Evolutionary conservation across 106 monocot genomes (phyloP).

Genomic region (Iris macrosiphon): DNA sequence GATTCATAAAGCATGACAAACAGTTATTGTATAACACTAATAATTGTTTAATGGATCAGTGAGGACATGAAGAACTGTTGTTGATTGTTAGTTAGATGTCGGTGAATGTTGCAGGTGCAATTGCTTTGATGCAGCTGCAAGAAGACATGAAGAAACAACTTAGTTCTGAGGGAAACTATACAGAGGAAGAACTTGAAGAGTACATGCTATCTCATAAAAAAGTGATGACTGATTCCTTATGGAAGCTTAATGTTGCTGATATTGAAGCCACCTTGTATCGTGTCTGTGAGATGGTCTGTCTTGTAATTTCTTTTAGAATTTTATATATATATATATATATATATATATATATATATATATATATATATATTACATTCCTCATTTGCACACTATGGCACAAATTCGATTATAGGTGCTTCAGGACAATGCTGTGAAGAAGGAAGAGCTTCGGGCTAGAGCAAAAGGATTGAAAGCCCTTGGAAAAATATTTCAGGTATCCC

Average conservation of each 20-base stretch:
- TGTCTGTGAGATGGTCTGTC: conserved; percentile 83
- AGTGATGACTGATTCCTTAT: conserved; percentile 88
- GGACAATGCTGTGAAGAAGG: conserved; percentile 67
- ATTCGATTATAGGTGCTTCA: conserved; percentile 63
- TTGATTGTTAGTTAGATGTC: not conserved
- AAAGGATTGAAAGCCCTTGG: conserved; percentile 94
- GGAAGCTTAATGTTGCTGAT: conserved; percentile 99
- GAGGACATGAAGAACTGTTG: too few species aligned
- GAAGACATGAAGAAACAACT: conserved; percentile 94
- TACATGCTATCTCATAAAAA: conserved; percentile 80
- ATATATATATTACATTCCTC: not conserved
- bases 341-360: too few species aligned
- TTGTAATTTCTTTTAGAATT: not conserved
- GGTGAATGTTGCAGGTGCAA: conserved; percentile 50
- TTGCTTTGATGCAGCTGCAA: conserved; percentile 92
- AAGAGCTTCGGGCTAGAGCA: conserved; percentile 87
- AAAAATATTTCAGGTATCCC: conserved; percentile 82
- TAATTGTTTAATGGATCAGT: not conserved
- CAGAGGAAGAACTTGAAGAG: conserved; percentile 79
- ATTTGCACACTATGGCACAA: not conserved
- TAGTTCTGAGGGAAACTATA: conserved; percentile 69
- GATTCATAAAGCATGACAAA: too few species aligned
- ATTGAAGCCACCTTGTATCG: conserved; percentile 90
- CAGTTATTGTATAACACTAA: too few species aligned
- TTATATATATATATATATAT: too few species aligned